Conservation (phyloP, 768 basidiomycete genomes). For the Tulasnella sp. region DNA sequence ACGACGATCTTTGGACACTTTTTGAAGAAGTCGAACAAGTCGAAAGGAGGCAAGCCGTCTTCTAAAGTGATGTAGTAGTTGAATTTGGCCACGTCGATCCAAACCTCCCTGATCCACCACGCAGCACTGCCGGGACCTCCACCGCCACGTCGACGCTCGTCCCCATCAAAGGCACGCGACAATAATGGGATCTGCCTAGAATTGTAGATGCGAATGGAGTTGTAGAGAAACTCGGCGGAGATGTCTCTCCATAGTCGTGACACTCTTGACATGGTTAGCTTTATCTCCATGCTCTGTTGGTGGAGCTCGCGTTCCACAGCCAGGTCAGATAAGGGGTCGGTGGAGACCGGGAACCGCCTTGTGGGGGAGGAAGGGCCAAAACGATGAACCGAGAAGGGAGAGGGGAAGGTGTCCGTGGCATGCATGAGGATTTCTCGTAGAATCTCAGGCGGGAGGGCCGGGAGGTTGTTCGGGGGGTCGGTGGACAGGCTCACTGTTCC, state of each 20-base stretch:
- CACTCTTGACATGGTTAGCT: background rate
- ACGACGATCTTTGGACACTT: background rate
- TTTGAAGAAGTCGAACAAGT: background rate
- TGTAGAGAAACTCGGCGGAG: background rate
- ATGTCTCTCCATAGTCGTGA: background rate
- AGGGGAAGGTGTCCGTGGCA: background rate
- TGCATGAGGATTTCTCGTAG: background rate
- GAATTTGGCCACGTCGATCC: constrained; percentile 6
- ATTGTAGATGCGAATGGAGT: background rate
- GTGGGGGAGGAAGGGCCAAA: background rate
- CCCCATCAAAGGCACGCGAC: background rate
- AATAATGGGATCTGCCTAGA: background rate
- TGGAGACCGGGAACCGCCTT: background rate
- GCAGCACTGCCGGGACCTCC: background rate
- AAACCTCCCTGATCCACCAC: background rate
- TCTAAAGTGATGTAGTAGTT: background rate
- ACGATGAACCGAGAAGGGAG: background rate
- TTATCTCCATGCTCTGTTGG: constrained; percentile 3
- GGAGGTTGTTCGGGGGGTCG: background rate
- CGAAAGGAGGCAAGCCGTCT: background rate
- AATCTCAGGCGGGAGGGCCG: background rate
- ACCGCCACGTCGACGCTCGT: constrained; percentile 3
- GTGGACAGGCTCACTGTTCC: background rate
- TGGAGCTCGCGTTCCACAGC: constrained; percentile 2
- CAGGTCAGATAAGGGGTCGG: background rate